These are phyloP conservation scores for Talaromyces piceae DNA, from an alignment of 2,329 filamentous ascomycete species.

Conservation along the genomic window DNA sequence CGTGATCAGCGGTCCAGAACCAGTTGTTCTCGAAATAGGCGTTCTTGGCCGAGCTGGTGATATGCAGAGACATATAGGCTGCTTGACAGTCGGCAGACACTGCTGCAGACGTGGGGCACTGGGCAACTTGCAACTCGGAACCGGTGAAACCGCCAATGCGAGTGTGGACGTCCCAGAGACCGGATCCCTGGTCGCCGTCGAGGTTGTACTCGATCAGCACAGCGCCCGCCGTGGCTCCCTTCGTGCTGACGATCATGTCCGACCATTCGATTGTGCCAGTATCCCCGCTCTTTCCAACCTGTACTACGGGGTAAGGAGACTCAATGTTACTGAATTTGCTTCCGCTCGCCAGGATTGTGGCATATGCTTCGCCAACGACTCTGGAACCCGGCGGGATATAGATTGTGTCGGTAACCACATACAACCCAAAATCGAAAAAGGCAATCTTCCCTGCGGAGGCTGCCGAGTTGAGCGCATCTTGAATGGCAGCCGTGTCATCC, in stretches of 20 bases:
- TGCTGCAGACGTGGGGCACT: constrained; percentile 38
- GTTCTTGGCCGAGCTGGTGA: constrained; percentile 24
- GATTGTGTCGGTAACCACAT: constrained; percentile 42
- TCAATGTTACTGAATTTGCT: constrained; percentile 49
- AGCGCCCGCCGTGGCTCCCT: constrained; percentile 60
- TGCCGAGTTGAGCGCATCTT: constrained; percentile 49
- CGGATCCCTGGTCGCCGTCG: constrained; percentile 39
- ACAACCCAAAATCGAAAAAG: constrained; percentile 52
- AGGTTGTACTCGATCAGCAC: constrained; percentile 69
- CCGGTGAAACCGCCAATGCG: constrained; percentile 47
- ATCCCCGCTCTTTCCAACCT: constrained; percentile 59
- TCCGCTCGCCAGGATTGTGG: constrained; percentile 52
- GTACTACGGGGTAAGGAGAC: constrained; percentile 57
- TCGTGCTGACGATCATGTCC: constrained; percentile 64
- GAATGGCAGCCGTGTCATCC: constrained; percentile 55
- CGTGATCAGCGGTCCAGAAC: constrained; percentile 50
- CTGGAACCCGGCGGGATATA: constrained; percentile 43
- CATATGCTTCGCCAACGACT: constrained; percentile 50
- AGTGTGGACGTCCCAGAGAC: constrained; percentile 52
- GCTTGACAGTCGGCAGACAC: constrained; percentile 28
- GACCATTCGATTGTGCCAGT: constrained; percentile 60
- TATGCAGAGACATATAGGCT: constrained; percentile 32
- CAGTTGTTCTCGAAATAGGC: constrained; percentile 46
- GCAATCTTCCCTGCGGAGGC: constrained; percentile 43
- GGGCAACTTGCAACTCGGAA: constrained; percentile 35